Conservation (phyloP, 192 early-diverging fungal genomes). For the Fimicolochytrium jonesii region DNA sequence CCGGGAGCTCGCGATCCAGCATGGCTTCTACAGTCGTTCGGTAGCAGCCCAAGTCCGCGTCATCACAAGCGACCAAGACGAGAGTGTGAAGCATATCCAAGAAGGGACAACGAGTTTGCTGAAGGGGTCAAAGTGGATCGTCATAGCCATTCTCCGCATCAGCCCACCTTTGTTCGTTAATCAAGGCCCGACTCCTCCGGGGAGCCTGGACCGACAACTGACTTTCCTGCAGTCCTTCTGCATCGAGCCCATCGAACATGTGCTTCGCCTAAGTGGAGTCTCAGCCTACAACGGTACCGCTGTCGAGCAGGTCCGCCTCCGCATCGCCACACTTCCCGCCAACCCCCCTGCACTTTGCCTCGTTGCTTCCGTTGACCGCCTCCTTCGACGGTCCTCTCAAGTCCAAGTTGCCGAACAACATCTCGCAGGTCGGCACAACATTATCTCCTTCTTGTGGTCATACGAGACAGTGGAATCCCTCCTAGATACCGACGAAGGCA, state of each 20-base stretch:
- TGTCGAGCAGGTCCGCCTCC: no score
- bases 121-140: no score
- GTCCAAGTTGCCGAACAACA: no score
- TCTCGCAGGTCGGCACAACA: background rate
- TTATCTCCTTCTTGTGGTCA: background rate
- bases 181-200: background rate
- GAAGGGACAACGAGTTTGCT: background rate
- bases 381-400: no score
- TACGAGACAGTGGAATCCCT: background rate
- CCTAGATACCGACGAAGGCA: background rate
- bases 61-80: background rate
- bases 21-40: background rate
- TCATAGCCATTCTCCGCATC: background rate
- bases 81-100: background rate
- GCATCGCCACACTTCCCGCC: no score
- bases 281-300: background rate
- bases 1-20: background rate
- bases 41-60: background rate
- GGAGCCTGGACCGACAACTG: background rate
- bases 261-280: background rate
- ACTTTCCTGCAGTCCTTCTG: background rate
- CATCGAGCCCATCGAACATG: background rate
- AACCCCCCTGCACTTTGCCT: no score
- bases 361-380: constrained; percentile 2
- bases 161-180: background rate